phyloP scores from a whole-genome alignment of 208 protist species.

The Acanthamoeba castellanii region DNA sequence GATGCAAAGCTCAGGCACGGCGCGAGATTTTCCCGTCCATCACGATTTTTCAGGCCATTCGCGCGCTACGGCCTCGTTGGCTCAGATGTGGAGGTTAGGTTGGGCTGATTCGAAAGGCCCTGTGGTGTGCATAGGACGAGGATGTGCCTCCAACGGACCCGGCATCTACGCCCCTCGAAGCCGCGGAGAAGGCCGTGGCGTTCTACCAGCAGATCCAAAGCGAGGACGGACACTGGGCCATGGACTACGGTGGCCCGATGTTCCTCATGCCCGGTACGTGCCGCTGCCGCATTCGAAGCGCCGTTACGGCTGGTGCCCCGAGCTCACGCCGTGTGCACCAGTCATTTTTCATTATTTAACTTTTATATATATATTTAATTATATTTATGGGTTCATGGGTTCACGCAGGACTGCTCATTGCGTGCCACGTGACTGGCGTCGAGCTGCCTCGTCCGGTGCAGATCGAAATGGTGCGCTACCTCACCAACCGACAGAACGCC shows the following conservation, averaged over 20 bases:
- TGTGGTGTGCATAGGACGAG: background rate
- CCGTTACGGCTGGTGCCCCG: background rate
- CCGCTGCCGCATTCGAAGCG: background rate
- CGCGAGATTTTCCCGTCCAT: background rate
- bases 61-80: too few relatives aligned
- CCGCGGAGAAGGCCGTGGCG: conserved; percentile 19
- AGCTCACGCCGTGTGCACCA: background rate
- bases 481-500: conserved; percentile 95
- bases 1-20: too few relatives aligned
- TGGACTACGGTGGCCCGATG: conserved; percentile 97
- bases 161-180: background rate
- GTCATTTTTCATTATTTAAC: background rate
- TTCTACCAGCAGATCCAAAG: conserved; percentile 80
- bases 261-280: conserved; percentile 93
- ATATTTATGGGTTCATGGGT: conserved; percentile 87
- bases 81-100: background rate
- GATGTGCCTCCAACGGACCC: background rate
- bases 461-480: conserved; percentile 95
- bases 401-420: conserved; percentile 94
- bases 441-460: conserved; percentile 82
- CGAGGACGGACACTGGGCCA: conserved; percentile 97
- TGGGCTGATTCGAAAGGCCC: background rate
- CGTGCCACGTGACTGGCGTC: conserved; percentile 91
- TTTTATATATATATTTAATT: conserved; percentile 84
- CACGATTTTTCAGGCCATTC: too few relatives aligned